A percentile compares a stretch with the other conserved stretches of the same genome.
Evolutionary conservation across 1,284 basidiomycete genomes (phyloP).

Genomic region (Moesziomyces parantarcticus): DNA sequence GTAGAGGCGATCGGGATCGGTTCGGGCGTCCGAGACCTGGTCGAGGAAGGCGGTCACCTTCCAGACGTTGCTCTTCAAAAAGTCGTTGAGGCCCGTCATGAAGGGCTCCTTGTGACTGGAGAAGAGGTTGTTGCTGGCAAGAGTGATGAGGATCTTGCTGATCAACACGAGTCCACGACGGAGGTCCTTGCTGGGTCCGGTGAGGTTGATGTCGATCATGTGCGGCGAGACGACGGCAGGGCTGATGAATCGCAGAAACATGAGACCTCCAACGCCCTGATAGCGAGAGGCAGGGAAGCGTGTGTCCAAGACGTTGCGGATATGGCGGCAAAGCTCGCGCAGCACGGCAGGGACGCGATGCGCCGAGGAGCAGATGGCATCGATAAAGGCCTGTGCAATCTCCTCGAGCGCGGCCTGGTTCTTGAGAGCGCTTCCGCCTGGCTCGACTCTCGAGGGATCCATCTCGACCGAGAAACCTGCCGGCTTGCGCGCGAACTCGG

Average conservation of each 20-base stretch:
- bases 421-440: slow-evolving; percentile 50
- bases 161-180: slow-evolving; percentile 60
- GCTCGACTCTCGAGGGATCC: slow-evolving; percentile 53
- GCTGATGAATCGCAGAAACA: slow-evolving; percentile 64
- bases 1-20: slow-evolving; percentile 60
- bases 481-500: slow-evolving; percentile 57
- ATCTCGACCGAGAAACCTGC: slow-evolving; percentile 64
- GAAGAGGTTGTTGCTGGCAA: slow-evolving; percentile 62
- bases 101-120: slow-evolving; percentile 63
- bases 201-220: slow-evolving; percentile 64
- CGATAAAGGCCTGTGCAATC: slow-evolving; percentile 62
- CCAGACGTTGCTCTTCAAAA: slow-evolving; percentile 62
- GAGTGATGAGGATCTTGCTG: slow-evolving; percentile 63
- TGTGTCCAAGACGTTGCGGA: slow-evolving; percentile 56
- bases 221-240: slow-evolving; percentile 62
- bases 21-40: slow-evolving; percentile 59
- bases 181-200: slow-evolving; percentile 53
- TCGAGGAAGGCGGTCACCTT: slow-evolving; percentile 62
- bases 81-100: slow-evolving; percentile 63
- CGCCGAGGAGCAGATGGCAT: slow-evolving; percentile 62
- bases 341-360: slow-evolving; percentile 62
- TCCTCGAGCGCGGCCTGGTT: slow-evolving; percentile 61
- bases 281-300: slow-evolving; percentile 62
- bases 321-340: slow-evolving; percentile 63
- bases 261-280: slow-evolving; percentile 63